phyloP scores from a whole-genome alignment of 345 rosid genomes.

The Erucastrum elatum region DNA sequence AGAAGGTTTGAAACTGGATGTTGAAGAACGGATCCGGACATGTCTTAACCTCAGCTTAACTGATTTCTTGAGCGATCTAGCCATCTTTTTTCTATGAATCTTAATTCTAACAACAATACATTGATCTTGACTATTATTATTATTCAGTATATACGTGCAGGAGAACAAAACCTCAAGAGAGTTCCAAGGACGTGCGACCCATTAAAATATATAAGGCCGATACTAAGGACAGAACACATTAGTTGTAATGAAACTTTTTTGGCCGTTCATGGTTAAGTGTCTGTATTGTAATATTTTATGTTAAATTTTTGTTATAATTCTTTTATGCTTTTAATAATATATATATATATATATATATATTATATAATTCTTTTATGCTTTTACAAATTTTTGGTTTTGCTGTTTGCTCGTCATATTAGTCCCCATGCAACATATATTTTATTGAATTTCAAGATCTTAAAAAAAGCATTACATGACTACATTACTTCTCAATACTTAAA shows the following conservation, averaged over 20 bases:
- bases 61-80: conserved; percentile 45
- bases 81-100: conserved; percentile 17
- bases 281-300: neutral
- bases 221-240: neutral
- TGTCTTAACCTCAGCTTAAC: conserved; percentile 44
- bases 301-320: too few species aligned
- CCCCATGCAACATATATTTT: neutral
- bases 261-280: neutral
- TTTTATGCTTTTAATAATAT: too few species aligned
- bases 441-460: neutral
- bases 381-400: too few species aligned
- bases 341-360: too few species aligned
- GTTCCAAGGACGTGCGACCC: conserved; percentile 33
- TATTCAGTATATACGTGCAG: conserved; percentile 11
- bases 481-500: neutral
- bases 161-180: neutral
- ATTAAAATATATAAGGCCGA: conserved; percentile 6
- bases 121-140: conserved; percentile 2
- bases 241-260: neutral
- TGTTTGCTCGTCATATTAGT: too few species aligned
- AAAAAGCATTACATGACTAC: conserved; percentile 21
- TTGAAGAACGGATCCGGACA: conserved; percentile 44
- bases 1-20: conserved; percentile 40
- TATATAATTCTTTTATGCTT: too few species aligned
- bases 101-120: conserved; percentile 3